These are phyloP conservation scores for Ruellia speciosa DNA, from an alignment of 305 asterid genomes.

Conservation along the genomic window DNA sequence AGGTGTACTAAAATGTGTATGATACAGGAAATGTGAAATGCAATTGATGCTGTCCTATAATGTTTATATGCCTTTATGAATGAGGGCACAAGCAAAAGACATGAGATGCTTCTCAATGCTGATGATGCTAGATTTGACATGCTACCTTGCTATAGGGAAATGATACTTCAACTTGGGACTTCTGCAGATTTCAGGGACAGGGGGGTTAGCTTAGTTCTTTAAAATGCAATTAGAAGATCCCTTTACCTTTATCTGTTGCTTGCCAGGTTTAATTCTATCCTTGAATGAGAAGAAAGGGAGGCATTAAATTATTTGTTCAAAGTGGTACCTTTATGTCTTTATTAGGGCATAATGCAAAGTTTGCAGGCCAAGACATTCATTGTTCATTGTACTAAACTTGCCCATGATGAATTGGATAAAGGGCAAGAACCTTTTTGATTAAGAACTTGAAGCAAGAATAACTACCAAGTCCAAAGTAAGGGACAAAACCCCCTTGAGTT, in stretches of 20 bases:
- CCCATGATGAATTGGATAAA: neutral
- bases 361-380: neutral
- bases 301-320: conserved; percentile 6
- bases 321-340: neutral
- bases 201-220: neutral
- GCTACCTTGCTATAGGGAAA: conserved; percentile 23
- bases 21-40: no score
- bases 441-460: conserved; percentile 15
- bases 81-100: neutral
- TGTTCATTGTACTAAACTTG: neutral
- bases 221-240: conserved; percentile 14
- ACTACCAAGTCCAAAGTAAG: conserved; percentile 18
- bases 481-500: conserved; percentile 7
- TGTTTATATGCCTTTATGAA: no score
- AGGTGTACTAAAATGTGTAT: no score
- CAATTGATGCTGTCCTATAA: no score
- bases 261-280: conserved; percentile 22
- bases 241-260: conserved; percentile 12
- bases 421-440: neutral
- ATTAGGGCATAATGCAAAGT: conserved; percentile 7
- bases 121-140: conserved; percentile 6
- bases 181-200: neutral
- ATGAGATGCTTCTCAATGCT: neutral
- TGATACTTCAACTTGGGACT: conserved; percentile 11
- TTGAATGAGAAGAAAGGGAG: conserved; percentile 20